These are phyloP conservation scores for Mimosa pudica DNA, from an alignment of 306 rosid species.

Conservation along the genomic window DNA sequence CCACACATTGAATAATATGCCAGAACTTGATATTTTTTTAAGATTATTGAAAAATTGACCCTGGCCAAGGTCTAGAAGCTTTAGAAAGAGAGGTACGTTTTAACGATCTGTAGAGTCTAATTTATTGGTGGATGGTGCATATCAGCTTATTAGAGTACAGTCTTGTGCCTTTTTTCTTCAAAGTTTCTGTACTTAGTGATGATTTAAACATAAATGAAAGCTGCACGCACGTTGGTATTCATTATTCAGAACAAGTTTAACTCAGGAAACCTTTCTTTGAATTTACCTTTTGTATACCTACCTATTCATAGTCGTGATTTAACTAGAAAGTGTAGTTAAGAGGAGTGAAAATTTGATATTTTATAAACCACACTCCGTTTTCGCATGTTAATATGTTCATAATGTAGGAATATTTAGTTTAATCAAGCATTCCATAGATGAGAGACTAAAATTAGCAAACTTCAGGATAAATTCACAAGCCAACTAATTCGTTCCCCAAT, in stretches of 20 bases:
- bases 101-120: slow-evolving; percentile 13
- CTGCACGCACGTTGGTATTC: neutral
- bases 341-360: neutral
- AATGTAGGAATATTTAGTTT: neutral
- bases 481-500: neutral
- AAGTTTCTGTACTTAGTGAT: slow-evolving; percentile 1
- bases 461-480: neutral
- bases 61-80: neutral
- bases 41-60: neutral
- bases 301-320: neutral
- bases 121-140: slow-evolving; percentile 30
- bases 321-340: neutral
- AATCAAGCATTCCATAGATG: neutral
- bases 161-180: neutral
- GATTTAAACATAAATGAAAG: neutral
- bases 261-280: neutral
- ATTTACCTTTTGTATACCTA: neutral
- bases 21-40: neutral
- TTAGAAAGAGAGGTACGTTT: neutral
- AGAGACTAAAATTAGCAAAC: neutral
- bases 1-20: neutral
- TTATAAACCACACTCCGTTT: neutral
- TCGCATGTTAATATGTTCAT: neutral
- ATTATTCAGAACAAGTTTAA: neutral
- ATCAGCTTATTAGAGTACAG: slow-evolving; percentile 8